Base-by-base conservation (phyloP, 139 green algal genomes). In the Spirogloea muscicola region DNA sequence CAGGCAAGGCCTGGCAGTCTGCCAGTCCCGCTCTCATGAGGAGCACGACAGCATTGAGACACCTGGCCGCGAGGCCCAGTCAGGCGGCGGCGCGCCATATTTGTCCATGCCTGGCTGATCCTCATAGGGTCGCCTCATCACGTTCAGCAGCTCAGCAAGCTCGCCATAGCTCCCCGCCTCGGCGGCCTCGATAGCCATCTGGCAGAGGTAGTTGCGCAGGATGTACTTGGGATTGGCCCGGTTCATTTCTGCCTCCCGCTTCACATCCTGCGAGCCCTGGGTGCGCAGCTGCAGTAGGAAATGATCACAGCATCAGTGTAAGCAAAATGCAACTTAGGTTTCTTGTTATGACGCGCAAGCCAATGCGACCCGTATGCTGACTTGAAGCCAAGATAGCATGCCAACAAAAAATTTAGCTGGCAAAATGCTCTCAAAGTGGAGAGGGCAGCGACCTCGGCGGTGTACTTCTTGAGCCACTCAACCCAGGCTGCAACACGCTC, bases 191-290 rank as follows among this genome's bases (percentile, higher is more conserved):
- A 85, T 85, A 31, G 80, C 80, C 33, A 27, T 25, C 62, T 85
- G 80, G 27, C 25, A 63, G 7, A 86, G 69, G 68, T 85, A 86
- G 79, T 85, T 85, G 48, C 80, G 77, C 10, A 77, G 69, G 3
- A 85, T 70, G 58, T 81, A 85, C 27, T 48, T 61, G 0, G 80
- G 80, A 55, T 86, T 85, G 58, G 51, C 66, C 13, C 41, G 31
- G 55, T 86, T 34, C 79, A 85, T 85, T 25, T 37, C 29, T 43
- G 40, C 78, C 52, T 49, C 36, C 9, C 77, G 44, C 55, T 83
- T 42, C 31, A 27, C 67, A 39, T 64, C 76, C 21, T n/a, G n/a
- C n/a, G n/a, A n/a, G n/a, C n/a, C n/a, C n/a, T n/a, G n/a, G n/a
- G n/a, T n/a, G n/a, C n/a, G n/a, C n/a, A n/a, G n/a, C n/a, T n/a